These are phyloP conservation scores for Aspergillus bridgeri DNA, from an alignment of 495 filamentous ascomycete genomes.

Conservation along the genomic window DNA sequence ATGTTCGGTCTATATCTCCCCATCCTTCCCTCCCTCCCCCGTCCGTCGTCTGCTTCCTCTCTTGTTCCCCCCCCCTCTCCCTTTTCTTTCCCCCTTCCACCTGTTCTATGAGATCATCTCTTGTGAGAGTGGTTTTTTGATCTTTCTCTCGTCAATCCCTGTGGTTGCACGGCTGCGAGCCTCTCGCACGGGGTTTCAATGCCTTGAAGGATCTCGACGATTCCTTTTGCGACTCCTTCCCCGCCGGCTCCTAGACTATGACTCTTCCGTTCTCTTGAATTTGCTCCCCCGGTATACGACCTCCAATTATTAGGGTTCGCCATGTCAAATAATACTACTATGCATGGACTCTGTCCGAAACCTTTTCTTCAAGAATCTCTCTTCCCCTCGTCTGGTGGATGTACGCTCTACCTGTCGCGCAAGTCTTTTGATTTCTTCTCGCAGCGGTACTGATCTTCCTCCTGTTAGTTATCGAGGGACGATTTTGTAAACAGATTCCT, in stretches of 20 bases:
- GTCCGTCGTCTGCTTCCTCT: slow-evolving; percentile 1
- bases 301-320: slow-evolving; percentile 2
- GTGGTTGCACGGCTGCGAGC: slow-evolving; percentile 18
- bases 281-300: slow-evolving; percentile 7
- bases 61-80: slow-evolving; percentile 3
- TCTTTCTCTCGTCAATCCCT: slow-evolving; percentile 11
- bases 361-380: slow-evolving; percentile 61
- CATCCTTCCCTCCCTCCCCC: slow-evolving; percentile 4
- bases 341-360: slow-evolving; percentile 53
- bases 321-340: slow-evolving; percentile 21
- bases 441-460: slow-evolving; percentile 3
- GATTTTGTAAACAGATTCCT: slow-evolving; percentile 57
- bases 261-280: slow-evolving; percentile 5
- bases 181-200: slow-evolving; percentile 17
- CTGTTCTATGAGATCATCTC: neutral
- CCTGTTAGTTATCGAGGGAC: slow-evolving; percentile 61
- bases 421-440: neutral
- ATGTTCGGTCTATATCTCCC: slow-evolving; percentile 17
- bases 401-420: slow-evolving; percentile 39
- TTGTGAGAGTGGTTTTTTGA: neutral
- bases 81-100: slow-evolving; percentile 6
- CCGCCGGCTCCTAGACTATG: slow-evolving; percentile 11
- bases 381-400: slow-evolving; percentile 61
- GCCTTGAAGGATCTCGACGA: neutral
- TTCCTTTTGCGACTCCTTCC: neutral